Evolutionary conservation across 2,329 filamentous ascomycete genomes (phyloP), one percentile per base, ranked within the genome.

Genomic region (Rugonectria rugulosa): DNA sequence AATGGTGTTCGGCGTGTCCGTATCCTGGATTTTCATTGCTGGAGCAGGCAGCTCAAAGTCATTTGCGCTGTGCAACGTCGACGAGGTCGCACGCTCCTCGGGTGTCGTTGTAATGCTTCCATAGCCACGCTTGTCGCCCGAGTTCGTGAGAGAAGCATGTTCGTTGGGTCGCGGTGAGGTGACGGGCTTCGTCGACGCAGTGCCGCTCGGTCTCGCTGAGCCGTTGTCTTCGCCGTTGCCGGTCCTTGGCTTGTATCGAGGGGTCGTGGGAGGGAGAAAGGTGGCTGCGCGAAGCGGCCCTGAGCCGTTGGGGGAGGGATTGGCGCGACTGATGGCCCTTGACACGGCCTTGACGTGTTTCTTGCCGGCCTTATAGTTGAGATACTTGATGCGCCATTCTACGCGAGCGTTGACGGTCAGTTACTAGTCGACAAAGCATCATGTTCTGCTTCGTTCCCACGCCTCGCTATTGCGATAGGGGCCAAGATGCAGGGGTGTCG

Each of bases 331-430:
- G 59, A 95, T 82, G 56, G 92, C 91, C 59, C 89, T 85, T 20
- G 82, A 77, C 47, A 97, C 88, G 53, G 87, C 87, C 75, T 97
- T 98, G 73, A 98, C 82, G 71, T 92, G 89, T 77, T 97, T 97
- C 78, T 98, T 98, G 57, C 92, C 94, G 53, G 87, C 87, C 82
- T 96, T 97, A 81, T 98, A 98, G 75, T 97, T 87, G 66, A 98
- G 83, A 74, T 97, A 98, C 75, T 97, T 96, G 73, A 88, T 84
- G 68, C 90, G 87, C 94, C 94, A 98, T 84, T 98, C 86, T 88
- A 64, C 5, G 43, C 23, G 12, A 14, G 36, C 10, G 53, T 21
- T 43, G 20, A 14, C 12, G 32, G 56, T 61, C 19, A 61, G 57
- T 24, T 14, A 21, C 15, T n/a, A 24, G 34, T 10, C 11, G 29